These are phyloP conservation scores for Colletotrichum theobromicola DNA, from an alignment of 2,329 filamentous ascomycete species.

Conservation along the genomic window DNA sequence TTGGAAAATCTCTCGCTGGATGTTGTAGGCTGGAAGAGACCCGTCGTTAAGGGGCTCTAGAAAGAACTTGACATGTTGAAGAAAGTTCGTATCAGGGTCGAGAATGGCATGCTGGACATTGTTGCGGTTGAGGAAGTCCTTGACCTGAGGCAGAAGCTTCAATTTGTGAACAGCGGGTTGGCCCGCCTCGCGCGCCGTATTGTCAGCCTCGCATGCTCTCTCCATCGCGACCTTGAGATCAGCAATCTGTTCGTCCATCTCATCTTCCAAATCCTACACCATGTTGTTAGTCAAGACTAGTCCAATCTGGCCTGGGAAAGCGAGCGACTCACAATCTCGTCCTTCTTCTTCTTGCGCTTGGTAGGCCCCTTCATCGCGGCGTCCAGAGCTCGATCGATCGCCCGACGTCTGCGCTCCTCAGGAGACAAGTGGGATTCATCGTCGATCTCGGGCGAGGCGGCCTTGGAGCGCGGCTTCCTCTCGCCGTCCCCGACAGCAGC, in stretches of 20 bases:
- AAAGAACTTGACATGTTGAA: conserved; percentile 96
- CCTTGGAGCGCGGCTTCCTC: conserved; percentile 52
- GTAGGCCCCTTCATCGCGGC: conserved; percentile 83
- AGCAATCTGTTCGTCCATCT: conserved; percentile 89
- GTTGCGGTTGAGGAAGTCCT: conserved; percentile 86
- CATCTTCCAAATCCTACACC: conserved; percentile 81
- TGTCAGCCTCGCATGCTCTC: conserved; percentile 85
- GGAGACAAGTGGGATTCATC: conserved; percentile 82
- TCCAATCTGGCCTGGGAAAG: not conserved
- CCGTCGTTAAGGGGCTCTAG: conserved; percentile 94
- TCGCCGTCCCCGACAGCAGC: conserved; percentile 43
- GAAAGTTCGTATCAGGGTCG: conserved; percentile 92
- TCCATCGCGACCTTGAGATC: conserved; percentile 91
- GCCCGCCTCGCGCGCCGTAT: conserved; percentile 77
- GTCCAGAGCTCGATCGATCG: conserved; percentile 87
- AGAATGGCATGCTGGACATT: conserved; percentile 84
- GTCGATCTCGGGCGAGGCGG: conserved; percentile 61
- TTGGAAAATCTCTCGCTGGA: conserved; percentile 91
- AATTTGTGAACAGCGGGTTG: conserved; percentile 91
- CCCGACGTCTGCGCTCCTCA: conserved; percentile 82
- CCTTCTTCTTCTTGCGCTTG: conserved; percentile 79
- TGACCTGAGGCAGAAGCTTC: conserved; percentile 89
- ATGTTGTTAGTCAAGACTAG: conserved; percentile 25
- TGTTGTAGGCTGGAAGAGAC: conserved; percentile 93
- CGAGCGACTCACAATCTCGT: conserved; percentile 74